Evolutionary conservation across 2,329 filamentous ascomycete species (phyloP).

Genomic region (Botrytis byssoidea): DNA sequence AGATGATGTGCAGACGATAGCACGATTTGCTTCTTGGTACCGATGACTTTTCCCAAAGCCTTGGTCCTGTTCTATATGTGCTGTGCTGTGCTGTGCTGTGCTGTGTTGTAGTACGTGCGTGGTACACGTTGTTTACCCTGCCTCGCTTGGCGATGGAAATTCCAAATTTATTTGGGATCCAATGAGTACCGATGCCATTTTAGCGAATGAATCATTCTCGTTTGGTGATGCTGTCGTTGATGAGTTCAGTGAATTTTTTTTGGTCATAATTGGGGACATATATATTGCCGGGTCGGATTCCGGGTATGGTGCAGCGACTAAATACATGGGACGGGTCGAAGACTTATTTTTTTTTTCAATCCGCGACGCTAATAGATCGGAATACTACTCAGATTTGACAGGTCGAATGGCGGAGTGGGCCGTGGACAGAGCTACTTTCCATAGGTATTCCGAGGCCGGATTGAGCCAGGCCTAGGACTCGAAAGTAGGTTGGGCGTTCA

Average conservation of each 20-base stretch:
- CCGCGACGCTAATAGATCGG: not conserved
- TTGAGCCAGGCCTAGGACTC: not conserved
- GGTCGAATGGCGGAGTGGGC: not conserved
- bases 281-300: not conserved
- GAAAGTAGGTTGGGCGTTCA: not conserved
- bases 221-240: not conserved
- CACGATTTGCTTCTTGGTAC: not conserved
- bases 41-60: not conserved
- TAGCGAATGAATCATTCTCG: not conserved
- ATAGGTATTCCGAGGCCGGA: too few species aligned
- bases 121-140: not conserved
- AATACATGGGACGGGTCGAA: not conserved
- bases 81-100: conserved; percentile 3
- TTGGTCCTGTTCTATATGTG: not conserved
- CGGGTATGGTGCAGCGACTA: not conserved
- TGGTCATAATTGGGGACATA: not conserved
- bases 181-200: not conserved
- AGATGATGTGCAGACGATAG: not conserved
- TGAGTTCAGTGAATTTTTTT: not conserved
- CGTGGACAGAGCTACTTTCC: not conserved
- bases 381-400: not conserved
- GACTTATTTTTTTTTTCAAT: not conserved
- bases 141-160: not conserved
- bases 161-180: not conserved
- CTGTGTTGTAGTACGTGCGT: not conserved